These are phyloP conservation scores for Massospora cicadina DNA, from an alignment of 371 early-diverging fungal species.

Conservation along the genomic window DNA sequence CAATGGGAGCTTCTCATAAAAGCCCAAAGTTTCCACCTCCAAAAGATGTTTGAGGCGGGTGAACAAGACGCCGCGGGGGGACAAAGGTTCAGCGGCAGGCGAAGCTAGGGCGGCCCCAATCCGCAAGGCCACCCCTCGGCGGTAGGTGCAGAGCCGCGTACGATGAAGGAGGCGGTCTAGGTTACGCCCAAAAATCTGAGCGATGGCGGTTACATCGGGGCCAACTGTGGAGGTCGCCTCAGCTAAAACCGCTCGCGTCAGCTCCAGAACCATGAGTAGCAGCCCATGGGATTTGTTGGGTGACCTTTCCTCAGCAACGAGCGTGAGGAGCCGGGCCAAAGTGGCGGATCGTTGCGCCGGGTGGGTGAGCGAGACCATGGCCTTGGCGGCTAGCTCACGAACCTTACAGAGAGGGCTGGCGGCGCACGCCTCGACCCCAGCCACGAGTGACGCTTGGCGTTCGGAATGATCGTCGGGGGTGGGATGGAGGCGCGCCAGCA, in stretches of 20 bases:
- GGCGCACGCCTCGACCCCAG: neutral
- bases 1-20: neutral
- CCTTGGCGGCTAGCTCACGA: neutral
- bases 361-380: neutral
- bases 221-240: no score
- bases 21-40: neutral
- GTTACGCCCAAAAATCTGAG: neutral
- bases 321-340: neutral
- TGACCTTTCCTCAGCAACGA: neutral
- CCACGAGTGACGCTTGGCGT: neutral
- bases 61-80: neutral
- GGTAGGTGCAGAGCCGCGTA: neutral
- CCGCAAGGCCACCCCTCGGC: neutral
- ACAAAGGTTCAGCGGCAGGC: no score
- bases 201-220: neutral
- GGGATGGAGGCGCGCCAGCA: constrained; percentile 61
- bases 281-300: neutral
- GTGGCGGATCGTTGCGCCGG: neutral
- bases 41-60: neutral
- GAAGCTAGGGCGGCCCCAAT: neutral
- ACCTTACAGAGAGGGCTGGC: neutral
- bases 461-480: constrained; percentile 23
- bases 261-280: neutral
- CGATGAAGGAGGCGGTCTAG: neutral
- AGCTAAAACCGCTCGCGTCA: neutral